These are phyloP conservation scores for Aspergillus sp. DNA, from an alignment of 2,329 filamentous ascomycete genomes.

Conservation along the genomic window DNA sequence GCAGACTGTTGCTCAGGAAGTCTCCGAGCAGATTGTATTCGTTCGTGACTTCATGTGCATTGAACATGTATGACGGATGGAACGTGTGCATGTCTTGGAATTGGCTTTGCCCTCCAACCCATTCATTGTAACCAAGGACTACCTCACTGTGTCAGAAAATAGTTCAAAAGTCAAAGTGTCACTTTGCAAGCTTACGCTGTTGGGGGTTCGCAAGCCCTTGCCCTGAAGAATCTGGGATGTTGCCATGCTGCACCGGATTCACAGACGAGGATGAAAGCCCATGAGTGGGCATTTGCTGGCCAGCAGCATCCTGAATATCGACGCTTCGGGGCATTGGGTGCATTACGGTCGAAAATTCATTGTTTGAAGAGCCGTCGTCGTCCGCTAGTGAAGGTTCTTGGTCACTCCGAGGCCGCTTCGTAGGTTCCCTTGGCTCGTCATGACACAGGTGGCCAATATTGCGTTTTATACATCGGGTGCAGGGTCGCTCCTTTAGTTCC, in stretches of 20 bases:
- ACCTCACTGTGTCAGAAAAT: constrained; percentile 29
- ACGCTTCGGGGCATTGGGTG: constrained; percentile 53
- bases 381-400: constrained; percentile 58
- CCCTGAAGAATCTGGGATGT: constrained; percentile 65
- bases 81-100: constrained; percentile 94
- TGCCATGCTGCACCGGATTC: constrained; percentile 62
- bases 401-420: constrained; percentile 75
- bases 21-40: constrained; percentile 97
- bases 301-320: constrained; percentile 57
- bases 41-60: constrained; percentile 87
- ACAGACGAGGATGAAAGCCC: constrained; percentile 50
- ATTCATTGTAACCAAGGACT: constrained; percentile 84
- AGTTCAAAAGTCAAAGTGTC: constrained; percentile 5
- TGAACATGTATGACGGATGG: constrained; percentile 93
- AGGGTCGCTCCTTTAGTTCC: constrained; percentile 75
- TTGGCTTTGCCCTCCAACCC: constrained; percentile 74
- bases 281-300: constrained; percentile 44
- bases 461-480: constrained; percentile 95
- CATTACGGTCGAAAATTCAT: constrained; percentile 45
- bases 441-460: constrained; percentile 98
- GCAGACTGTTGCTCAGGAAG: constrained; percentile 85
- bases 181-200: constrained; percentile 63
- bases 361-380: constrained; percentile 53
- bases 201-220: constrained; percentile 66
- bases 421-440: constrained; percentile 88